phyloP scores from a whole-genome alignment of 1,139 yeast species.

The Groenewaldozyma sp. region DNA sequence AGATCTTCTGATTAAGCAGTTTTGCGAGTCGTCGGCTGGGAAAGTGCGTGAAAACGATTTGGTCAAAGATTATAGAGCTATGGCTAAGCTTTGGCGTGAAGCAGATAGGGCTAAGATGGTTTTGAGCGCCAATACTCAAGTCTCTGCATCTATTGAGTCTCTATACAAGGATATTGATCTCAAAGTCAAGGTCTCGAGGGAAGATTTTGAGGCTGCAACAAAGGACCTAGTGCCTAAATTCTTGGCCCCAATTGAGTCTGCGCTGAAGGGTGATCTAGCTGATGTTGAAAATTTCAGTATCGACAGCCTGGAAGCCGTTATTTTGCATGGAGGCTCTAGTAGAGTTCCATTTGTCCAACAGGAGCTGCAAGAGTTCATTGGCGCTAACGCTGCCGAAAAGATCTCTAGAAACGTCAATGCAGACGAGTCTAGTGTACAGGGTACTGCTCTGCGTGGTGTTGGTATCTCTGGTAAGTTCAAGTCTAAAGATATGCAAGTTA shows the following conservation, averaged over 20 bases:
- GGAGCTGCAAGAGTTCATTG: slow-evolving; percentile 42
- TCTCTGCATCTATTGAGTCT: slow-evolving; percentile 56
- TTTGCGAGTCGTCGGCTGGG: slow-evolving; percentile 27
- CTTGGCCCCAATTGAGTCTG: slow-evolving; percentile 46
- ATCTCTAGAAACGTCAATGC: slow-evolving; percentile 89
- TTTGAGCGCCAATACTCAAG: slow-evolving; percentile 80
- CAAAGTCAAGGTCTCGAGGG: slow-evolving; percentile 53
- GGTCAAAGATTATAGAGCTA: slow-evolving; percentile 44
- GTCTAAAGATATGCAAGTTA: slow-evolving; percentile 49
- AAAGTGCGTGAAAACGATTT: slow-evolving; percentile 20
- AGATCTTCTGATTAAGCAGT: slow-evolving; percentile 49
- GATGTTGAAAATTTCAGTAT: slow-evolving; percentile 28
- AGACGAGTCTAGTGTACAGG: slow-evolving; percentile 90
- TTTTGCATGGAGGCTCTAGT: slow-evolving; percentile 85
- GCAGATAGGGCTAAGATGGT: slow-evolving; percentile 84
- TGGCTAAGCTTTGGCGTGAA: slow-evolving; percentile 63
- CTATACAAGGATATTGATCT: slow-evolving; percentile 62
- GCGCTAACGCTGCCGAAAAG: slow-evolving; percentile 41
- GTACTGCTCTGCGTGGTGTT: slow-evolving; percentile 78
- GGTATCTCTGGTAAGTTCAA: slow-evolving; percentile 51
- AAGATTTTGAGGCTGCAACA: slow-evolving; percentile 61
- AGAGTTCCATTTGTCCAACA: slow-evolving; percentile 81
- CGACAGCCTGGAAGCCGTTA: slow-evolving; percentile 51
- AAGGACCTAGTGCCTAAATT: slow-evolving; percentile 39
- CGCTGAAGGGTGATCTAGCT: slow-evolving; percentile 32